A percentile compares a stretch with the other conserved stretches of the same genome.
These are phyloP conservation scores for Discostella pseudostelligera DNA, from an alignment of 108 stramenopile species.

Conservation along the genomic window DNA sequence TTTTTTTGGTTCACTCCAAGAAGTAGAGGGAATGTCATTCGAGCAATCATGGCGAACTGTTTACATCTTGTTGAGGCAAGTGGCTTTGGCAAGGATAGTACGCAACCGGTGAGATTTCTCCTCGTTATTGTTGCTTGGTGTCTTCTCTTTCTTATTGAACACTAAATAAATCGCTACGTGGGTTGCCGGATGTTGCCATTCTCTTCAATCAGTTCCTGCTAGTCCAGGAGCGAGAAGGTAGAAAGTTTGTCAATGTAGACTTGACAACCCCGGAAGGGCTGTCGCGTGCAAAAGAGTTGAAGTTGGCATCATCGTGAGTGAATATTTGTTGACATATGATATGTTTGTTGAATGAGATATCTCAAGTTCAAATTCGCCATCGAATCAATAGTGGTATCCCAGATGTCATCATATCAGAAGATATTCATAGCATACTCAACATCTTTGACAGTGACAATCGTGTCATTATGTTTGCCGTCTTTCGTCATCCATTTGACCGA, in stretches of 20 bases:
- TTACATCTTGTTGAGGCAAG: slow-evolving; percentile 32
- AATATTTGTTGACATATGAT: not conserved
- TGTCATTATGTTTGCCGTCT: slow-evolving; percentile 46
- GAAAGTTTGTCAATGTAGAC: slow-evolving; percentile 42
- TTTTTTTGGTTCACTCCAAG: slow-evolving; percentile 40
- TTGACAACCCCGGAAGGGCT: slow-evolving; percentile 30
- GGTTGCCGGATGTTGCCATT: not conserved
- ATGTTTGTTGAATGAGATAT: not conserved
- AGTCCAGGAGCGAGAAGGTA: slow-evolving; percentile 25
- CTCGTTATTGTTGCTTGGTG: not conserved
- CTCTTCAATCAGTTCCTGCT: slow-evolving; percentile 13
- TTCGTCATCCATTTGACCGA: slow-evolving; percentile 53
- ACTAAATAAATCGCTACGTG: not conserved
- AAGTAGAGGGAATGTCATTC: slow-evolving; percentile 33
- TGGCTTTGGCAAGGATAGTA: slow-evolving; percentile 21
- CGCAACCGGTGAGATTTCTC: slow-evolving; percentile 20
- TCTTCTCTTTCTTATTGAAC: not conserved
- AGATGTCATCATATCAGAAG: slow-evolving; percentile 30
- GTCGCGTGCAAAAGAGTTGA: slow-evolving; percentile 27
- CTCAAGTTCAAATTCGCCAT: not conserved
- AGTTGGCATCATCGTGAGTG: slow-evolving; percentile 31
- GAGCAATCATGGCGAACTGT: slow-evolving; percentile 26
- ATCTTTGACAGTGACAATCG: slow-evolving; percentile 33
- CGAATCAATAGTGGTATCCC: slow-evolving; percentile 22
- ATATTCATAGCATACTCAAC: slow-evolving; percentile 21